phyloP scores from a whole-genome alignment of 106 monocot species.

The Dendrobium huoshanense region DNA sequence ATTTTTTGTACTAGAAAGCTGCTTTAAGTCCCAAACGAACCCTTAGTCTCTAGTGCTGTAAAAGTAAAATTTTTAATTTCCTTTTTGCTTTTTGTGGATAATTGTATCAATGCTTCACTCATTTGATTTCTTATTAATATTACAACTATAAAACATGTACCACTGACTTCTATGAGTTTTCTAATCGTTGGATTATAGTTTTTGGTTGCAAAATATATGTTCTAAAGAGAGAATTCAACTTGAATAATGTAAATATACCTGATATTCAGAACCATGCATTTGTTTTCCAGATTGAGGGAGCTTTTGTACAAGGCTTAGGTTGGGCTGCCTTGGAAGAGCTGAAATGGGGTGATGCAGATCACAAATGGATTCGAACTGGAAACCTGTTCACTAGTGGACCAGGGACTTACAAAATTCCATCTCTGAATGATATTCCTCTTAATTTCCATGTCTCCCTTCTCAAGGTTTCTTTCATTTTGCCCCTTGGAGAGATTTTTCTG shows the following conservation, averaged over 20 bases:
- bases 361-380: slow-evolving; percentile 87
- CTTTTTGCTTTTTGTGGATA: too few relatives aligned
- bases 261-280: neutral
- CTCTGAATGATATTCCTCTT: slow-evolving; percentile 89
- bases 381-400: slow-evolving; percentile 83
- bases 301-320: slow-evolving; percentile 92
- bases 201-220: neutral
- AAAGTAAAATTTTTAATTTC: neutral
- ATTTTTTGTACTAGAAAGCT: too few relatives aligned
- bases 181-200: neutral
- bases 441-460: slow-evolving; percentile 89
- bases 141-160: too few relatives aligned
- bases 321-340: slow-evolving; percentile 94
- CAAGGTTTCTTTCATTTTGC: slow-evolving; percentile 41
- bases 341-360: slow-evolving; percentile 95
- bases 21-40: too few relatives aligned
- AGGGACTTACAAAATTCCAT: slow-evolving; percentile 89
- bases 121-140: too few relatives aligned
- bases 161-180: too few relatives aligned
- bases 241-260: neutral
- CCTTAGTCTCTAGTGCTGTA: neutral
- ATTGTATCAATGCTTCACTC: neutral
- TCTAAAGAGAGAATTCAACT: neutral
- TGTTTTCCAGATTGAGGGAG: slow-evolving; percentile 78
- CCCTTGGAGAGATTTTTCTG: neutral